Percentiles rank a stretch among this genome's conserved stretches.
These are phyloP conservation scores for Triticum aestivum DNA, from an alignment of 176 grass and related monocot genomes.

Conservation along the genomic window IWGSC_CS_RefSeq_v2.1 NC_057800.1:657142845-657143344, in stretches of 20 bases:
- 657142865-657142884: background rate
- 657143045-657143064: background rate
- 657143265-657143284: background rate
- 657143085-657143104: background rate
- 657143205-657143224: background rate
- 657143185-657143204: background rate
- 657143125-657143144: too few species aligned
- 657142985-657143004: background rate
- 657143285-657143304: background rate
- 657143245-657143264: too few species aligned
- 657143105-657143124: too few species aligned
- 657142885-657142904: too few species aligned
- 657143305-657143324: background rate
- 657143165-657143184: background rate
- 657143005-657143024: background rate
- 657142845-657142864: background rate
- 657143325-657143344: background rate
- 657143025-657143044: background rate
- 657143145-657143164: too few species aligned
- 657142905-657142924: background rate
- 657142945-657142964: background rate
- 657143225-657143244: background rate
- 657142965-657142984: background rate
- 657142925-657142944: background rate
- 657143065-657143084: background rate